Evolutionary conservation across 352 stramenopile genomes (phyloP).

Genomic region (Pythium volutum): DNA sequence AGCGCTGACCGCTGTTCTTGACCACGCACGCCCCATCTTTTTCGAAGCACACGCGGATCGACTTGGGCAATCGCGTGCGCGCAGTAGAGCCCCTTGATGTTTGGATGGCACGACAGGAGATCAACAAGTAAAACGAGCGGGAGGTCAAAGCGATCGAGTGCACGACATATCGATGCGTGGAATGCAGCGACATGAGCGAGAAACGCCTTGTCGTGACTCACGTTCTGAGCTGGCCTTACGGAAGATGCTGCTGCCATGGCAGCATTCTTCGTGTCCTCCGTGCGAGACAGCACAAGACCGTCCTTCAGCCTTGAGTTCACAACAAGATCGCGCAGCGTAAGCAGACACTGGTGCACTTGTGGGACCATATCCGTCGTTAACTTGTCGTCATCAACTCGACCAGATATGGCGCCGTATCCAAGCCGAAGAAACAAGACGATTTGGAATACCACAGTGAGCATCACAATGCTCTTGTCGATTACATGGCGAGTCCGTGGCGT

Average conservation of each 20-base stretch:
- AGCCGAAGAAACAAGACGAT: constrained; percentile 6
- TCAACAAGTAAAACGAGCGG: constrained; percentile 47
- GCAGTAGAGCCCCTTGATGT: constrained; percentile 46
- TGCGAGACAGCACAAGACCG: not conserved
- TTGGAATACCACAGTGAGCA: constrained; percentile 9
- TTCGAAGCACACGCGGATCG: constrained; percentile 29
- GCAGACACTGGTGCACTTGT: constrained; percentile 3
- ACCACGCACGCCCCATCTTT: constrained; percentile 33
- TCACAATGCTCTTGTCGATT: constrained; percentile 11
- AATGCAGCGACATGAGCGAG: constrained; percentile 42
- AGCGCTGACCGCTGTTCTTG: constrained; percentile 23
- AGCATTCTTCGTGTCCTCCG: not conserved
- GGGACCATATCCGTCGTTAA: not conserved
- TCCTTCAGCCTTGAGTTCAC: not conserved
- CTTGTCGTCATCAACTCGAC: not conserved
- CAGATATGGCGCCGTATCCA: not conserved
- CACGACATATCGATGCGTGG: constrained; percentile 33
- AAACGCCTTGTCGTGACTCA: constrained; percentile 41
- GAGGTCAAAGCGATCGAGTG: constrained; percentile 18
- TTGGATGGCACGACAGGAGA: constrained; percentile 33
- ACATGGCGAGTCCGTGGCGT: constrained; percentile 15
- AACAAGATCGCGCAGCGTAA: constrained; percentile 3
- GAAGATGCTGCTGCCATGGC: constrained; percentile 1
- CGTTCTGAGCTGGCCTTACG: not conserved
- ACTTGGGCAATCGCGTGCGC: constrained; percentile 35